Percentiles rank a stretch among this genome's conserved stretches.
Evolutionary conservation across 805 yeast genomes (phyloP).

Genomic region (Wickerhamiella kurtzmanii): DNA sequence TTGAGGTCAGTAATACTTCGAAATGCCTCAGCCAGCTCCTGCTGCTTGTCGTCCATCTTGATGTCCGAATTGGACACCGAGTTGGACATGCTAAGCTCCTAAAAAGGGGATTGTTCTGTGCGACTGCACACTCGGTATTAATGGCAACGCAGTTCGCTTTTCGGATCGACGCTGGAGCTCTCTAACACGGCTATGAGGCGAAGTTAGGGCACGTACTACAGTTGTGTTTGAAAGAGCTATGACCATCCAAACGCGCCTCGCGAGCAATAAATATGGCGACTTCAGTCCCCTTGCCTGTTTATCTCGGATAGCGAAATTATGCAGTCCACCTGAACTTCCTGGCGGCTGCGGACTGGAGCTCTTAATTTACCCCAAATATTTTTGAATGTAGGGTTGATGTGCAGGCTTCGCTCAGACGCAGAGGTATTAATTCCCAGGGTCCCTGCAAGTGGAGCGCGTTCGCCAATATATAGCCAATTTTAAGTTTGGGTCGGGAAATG

Average conservation of each 20-base stretch:
- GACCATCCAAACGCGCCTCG: no score
- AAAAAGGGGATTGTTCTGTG: no score
- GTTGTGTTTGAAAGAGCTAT: no score
- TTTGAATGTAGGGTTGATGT: no score
- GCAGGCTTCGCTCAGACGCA: no score
- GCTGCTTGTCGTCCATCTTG: neutral
- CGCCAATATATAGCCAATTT: neutral
- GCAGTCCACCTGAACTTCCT: neutral
- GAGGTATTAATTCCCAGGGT: neutral
- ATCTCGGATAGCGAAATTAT: neutral
- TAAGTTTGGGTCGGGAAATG: neutral
- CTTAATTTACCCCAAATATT: neutral
- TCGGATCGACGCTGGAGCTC: neutral
- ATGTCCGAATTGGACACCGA: neutral
- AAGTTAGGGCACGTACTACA: no score
- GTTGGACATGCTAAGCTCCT: neutral
- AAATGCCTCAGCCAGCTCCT: neutral
- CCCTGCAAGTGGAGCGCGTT: neutral
- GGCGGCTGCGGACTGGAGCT: neutral
- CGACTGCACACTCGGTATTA: no score
- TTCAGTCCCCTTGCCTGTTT: no score
- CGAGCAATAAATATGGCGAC: neutral
- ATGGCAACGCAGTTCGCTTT: neutral
- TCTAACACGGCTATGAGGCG: no score
- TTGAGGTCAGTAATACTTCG: conserved; percentile 31